These are phyloP conservation scores for Colletotrichum sp. DNA, from an alignment of 2,329 filamentous ascomycete genomes.

Conservation along the genomic window DNA sequence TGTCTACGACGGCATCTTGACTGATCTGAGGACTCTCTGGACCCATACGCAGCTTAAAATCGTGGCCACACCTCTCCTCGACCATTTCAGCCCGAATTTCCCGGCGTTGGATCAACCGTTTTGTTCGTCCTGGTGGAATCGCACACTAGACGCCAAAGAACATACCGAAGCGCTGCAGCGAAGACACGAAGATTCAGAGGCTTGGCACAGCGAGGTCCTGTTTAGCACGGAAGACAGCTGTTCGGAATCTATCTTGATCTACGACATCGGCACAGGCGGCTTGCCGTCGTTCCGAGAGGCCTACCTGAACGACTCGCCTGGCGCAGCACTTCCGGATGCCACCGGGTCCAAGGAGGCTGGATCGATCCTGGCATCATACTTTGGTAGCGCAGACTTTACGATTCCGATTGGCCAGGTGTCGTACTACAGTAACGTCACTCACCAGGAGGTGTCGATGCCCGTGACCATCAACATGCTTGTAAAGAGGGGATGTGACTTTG, in stretches of 20 bases:
- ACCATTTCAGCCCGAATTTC: neutral
- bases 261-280: conserved; percentile 47
- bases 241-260: conserved; percentile 44
- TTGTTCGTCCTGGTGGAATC: neutral
- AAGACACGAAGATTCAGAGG: neutral
- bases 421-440: conserved; percentile 42
- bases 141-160: neutral
- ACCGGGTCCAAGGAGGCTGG: conserved; percentile 27
- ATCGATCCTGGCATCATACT: conserved; percentile 24
- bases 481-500: conserved; percentile 46
- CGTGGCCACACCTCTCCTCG: neutral
- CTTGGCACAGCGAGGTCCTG: neutral
- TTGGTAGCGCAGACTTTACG: conserved; percentile 42
- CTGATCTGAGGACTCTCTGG: neutral
- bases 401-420: conserved; percentile 47
- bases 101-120: neutral
- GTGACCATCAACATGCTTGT: conserved; percentile 47
- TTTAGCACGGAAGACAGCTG: conserved; percentile 25
- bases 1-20: accelerated
- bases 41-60: neutral
- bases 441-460: conserved; percentile 42
- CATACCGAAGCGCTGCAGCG: neutral
- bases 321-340: conserved; percentile 25
- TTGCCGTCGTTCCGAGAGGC: conserved; percentile 42
- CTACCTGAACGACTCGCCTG: conserved; percentile 31